Evolutionary conservation across 2,329 filamentous ascomycete genomes (phyloP), one percentile per base, ranked within the genome.

Genomic region (Aspergillus terreus): DNA sequence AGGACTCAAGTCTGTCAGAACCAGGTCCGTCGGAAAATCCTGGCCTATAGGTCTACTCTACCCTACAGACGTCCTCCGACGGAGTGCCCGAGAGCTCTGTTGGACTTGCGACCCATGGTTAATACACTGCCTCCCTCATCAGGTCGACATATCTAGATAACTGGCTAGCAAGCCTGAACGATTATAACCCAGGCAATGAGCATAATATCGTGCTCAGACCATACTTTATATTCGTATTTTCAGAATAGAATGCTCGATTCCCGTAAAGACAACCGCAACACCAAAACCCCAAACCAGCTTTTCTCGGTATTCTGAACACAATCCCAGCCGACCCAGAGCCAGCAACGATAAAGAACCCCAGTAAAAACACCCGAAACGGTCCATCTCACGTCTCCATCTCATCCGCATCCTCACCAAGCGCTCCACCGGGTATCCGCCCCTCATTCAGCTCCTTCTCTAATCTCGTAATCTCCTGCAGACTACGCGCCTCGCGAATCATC

Each of bases 361-460:
- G 23, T 6, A 23, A 6, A 23, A 23, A 23, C 23, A 23, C 23
- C 5, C 4, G 4, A 52, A 52, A 19, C 7, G 17, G 10, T 17
- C 4, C 10, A 15, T 14, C 56, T 71, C 56, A 74, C 64, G 63
- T 67, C 58, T 71, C 60, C 70, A 74, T 73, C 54, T 61, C 58
- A 46, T 64, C 59, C 33, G 59, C 61, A 27, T 68, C 67, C 44
- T 69, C 64, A 44, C 63, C 67, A 35, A 75, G 58, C 23, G 71
- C 81, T 25, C 85, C 88, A 32, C 81, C 79, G 2, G 92, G 92
- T 70, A 97, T 80, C 65, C 88, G 80, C 1, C 94, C 94, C 71
- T 97, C 92, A 56, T 89, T 88, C 59, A 97, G 75, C 71, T 94
- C 90, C 77, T 92, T 95, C 77, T 99, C 94, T 67, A 99, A 71